phyloP scores from a whole-genome alignment of 345 rosid species.

The Camelina hispida region DNA sequence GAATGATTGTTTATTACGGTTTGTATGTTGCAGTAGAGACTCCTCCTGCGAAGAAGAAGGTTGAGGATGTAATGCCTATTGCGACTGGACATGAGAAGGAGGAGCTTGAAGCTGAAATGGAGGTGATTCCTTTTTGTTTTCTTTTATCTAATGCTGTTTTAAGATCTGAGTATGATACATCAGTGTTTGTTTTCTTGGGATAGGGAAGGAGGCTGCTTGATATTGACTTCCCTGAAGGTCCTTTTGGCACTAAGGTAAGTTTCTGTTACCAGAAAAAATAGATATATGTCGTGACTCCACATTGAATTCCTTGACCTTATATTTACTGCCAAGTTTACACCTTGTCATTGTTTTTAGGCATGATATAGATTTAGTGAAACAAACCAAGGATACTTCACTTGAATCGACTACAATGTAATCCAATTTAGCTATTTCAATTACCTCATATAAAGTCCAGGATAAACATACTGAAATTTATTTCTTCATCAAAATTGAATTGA shows the following conservation, averaged over 20 bases:
- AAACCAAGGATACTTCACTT: not conserved
- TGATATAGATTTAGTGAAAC: not conserved
- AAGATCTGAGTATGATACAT: not conserved
- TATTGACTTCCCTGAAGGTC: slow-evolving; percentile 73
- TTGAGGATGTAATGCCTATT: slow-evolving; percentile 80
- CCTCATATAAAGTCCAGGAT: not conserved
- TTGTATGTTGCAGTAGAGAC: slow-evolving; percentile 47
- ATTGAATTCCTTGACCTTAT: not conserved
- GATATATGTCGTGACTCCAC: not conserved
- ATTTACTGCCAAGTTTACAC: not conserved
- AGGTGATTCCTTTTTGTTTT: slow-evolving; percentile 50
- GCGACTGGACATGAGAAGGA: slow-evolving; percentile 96
- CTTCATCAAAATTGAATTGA: slow-evolving; percentile 2
- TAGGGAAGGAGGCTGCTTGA: slow-evolving; percentile 82
- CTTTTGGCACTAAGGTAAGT: slow-evolving; percentile 94
- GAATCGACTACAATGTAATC: slow-evolving; percentile 3
- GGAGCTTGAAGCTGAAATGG: slow-evolving; percentile 77
- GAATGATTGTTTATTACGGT: slow-evolving; percentile 6
- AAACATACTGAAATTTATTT: not conserved
- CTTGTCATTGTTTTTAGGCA: slow-evolving; percentile 3
- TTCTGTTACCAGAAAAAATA: not conserved
- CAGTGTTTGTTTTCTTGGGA: slow-evolving; percentile 29
- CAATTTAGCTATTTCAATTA: not conserved
- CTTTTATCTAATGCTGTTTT: not conserved
- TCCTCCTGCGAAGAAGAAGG: slow-evolving; percentile 59